These are phyloP conservation scores for Stenogyne calaminthoides DNA, from an alignment of 305 asterid genomes.

Conservation along the genomic window DNA sequence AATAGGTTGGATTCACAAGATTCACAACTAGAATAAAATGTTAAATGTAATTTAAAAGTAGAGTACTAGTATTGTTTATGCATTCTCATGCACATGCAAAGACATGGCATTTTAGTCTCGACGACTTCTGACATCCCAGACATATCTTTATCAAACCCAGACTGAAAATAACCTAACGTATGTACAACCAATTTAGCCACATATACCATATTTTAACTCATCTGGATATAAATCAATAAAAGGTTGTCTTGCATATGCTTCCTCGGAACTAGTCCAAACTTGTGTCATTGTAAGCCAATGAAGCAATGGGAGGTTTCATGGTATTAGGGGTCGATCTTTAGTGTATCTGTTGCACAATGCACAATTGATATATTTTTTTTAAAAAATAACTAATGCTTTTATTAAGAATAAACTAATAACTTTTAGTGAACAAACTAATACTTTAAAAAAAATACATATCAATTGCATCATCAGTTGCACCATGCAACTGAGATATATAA, in stretches of 20 bases:
- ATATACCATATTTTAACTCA: not conserved
- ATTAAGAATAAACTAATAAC: no score
- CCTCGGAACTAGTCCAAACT: not conserved
- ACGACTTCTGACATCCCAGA: not conserved
- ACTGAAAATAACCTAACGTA: not conserved
- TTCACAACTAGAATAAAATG: not conserved
- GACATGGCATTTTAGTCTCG: not conserved
- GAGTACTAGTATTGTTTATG: not conserved
- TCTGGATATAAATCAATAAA: not conserved
- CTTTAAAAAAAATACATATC: no score
- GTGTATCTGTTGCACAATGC: not conserved
- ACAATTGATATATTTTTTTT: not conserved
- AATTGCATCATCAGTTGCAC: no score
- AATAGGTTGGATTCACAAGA: not conserved
- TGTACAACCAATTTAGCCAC: not conserved
- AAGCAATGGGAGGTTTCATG: not conserved
- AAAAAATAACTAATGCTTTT: no score
- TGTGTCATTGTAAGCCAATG: not conserved
- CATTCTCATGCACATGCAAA: not conserved
- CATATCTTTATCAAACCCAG: not conserved
- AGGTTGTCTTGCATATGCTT: not conserved
- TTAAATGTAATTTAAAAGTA: not conserved
- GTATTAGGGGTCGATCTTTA: not conserved
- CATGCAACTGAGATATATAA: no score
- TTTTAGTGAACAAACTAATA: no score